Evolutionary conservation across 2,329 filamentous ascomycete species (phyloP).

Genomic region (Hypoxylon sp.): DNA sequence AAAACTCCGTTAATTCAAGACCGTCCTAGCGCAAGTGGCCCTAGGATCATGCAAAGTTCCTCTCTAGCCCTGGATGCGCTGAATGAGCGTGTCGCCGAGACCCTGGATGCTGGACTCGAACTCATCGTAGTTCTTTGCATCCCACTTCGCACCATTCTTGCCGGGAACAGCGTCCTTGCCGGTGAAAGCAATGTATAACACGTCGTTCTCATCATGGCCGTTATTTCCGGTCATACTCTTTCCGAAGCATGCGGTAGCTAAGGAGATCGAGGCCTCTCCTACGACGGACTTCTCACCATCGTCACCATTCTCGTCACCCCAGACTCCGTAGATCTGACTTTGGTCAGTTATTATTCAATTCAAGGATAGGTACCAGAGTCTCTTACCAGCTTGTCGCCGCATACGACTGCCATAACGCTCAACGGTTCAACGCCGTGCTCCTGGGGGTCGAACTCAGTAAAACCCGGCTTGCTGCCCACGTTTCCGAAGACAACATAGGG

Average conservation of each 20-base stretch:
- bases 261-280: conserved; percentile 71
- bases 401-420: conserved; percentile 67
- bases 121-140: conserved; percentile 61
- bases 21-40: neutral
- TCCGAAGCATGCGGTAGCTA: conserved; percentile 72
- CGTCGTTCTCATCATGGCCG: conserved; percentile 71
- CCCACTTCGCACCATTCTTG: conserved; percentile 67
- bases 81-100: conserved; percentile 68
- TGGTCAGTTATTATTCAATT: conserved; percentile 13
- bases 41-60: neutral
- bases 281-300: conserved; percentile 63
- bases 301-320: conserved; percentile 74
- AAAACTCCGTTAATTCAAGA: neutral
- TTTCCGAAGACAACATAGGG: conserved; percentile 68
- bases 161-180: conserved; percentile 71
- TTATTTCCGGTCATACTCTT: conserved; percentile 66
- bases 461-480: conserved; percentile 52
- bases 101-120: conserved; percentile 69
- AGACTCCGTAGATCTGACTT: conserved; percentile 69
- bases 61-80: conserved; percentile 51
- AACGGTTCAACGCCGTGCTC: conserved; percentile 62
- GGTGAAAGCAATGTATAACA: conserved; percentile 74
- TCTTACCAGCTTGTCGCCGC: conserved; percentile 61
- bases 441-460: conserved; percentile 57
- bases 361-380: neutral